Evolutionary conservation across 176 grass and related monocot species (phyloP).

Genomic region (Bolboschoenus planiculmis): DNA sequence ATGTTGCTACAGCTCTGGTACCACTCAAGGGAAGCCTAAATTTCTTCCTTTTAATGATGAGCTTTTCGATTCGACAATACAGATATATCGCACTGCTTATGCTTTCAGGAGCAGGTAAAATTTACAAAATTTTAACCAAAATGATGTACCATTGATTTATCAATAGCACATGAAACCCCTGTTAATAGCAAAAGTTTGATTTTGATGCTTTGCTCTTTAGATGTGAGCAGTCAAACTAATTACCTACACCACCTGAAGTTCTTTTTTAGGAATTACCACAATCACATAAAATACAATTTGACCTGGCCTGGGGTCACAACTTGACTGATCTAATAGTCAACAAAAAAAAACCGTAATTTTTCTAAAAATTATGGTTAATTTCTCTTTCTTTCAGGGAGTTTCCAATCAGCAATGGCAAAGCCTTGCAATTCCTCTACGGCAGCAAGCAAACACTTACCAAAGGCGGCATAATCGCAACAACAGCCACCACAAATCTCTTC

Average conservation of each 20-base stretch:
- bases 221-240: neutral
- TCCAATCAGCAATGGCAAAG: constrained; percentile 75
- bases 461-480: constrained; percentile 70
- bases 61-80: constrained; percentile 76
- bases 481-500: constrained; percentile 87
- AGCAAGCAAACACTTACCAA: constrained; percentile 71
- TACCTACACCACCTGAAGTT: neutral
- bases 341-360: neutral
- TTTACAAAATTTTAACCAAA: neutral
- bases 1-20: constrained; percentile 67
- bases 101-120: constrained; percentile 85
- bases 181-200: neutral
- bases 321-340: neutral
- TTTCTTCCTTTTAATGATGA: constrained; percentile 89
- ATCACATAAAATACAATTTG: neutral
- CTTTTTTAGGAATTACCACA: neutral
- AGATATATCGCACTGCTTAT: constrained; percentile 71
- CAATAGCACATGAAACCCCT: neutral
- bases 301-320: neutral
- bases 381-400: constrained; percentile 47
- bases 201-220: neutral
- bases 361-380: neutral
- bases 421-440: constrained; percentile 81
- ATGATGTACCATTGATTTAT: neutral
- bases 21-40: constrained; percentile 90